Conservation (phyloP, 2,329 filamentous ascomycete genomes). For the Alternaria ethzedia region DNA sequence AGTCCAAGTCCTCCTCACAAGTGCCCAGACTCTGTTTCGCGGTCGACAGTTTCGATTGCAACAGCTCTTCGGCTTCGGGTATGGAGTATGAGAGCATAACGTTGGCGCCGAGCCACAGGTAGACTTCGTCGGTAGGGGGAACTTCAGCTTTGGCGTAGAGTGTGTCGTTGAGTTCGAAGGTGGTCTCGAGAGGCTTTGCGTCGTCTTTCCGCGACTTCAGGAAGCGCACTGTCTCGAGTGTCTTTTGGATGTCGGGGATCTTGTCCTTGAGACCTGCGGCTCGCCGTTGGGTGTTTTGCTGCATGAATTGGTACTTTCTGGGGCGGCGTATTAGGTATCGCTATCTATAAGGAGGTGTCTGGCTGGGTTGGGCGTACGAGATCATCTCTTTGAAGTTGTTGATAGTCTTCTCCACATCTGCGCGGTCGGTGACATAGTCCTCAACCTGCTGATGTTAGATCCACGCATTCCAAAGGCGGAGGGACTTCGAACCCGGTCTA, state of each 20-base stretch:
- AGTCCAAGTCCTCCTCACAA: constrained; percentile 96
- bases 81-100: constrained; percentile 97
- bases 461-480: neutral
- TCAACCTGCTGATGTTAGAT: constrained; percentile 61
- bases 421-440: constrained; percentile 80
- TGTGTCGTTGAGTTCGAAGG: constrained; percentile 96
- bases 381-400: constrained; percentile 94
- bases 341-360: neutral
- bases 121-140: constrained; percentile 85
- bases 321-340: constrained; percentile 14
- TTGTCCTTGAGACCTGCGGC: constrained; percentile 86
- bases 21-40: constrained; percentile 83
- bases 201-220: constrained; percentile 75
- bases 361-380: constrained; percentile 63
- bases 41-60: constrained; percentile 76
- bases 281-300: constrained; percentile 86
- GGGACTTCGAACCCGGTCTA: constrained; percentile 5
- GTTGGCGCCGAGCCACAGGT: constrained; percentile 97
- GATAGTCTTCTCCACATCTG: constrained; percentile 80
- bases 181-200: constrained; percentile 80
- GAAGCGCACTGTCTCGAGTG: constrained; percentile 88
- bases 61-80: constrained; percentile 79
- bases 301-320: constrained; percentile 99
- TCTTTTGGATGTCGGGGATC: constrained; percentile 97
- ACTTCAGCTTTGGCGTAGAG: constrained; percentile 88